Evolutionary conservation across 768 basidiomycete genomes (phyloP), one percentile per base, ranked within the genome.

Genomic region (Leccinum pellstonianum): DNA sequence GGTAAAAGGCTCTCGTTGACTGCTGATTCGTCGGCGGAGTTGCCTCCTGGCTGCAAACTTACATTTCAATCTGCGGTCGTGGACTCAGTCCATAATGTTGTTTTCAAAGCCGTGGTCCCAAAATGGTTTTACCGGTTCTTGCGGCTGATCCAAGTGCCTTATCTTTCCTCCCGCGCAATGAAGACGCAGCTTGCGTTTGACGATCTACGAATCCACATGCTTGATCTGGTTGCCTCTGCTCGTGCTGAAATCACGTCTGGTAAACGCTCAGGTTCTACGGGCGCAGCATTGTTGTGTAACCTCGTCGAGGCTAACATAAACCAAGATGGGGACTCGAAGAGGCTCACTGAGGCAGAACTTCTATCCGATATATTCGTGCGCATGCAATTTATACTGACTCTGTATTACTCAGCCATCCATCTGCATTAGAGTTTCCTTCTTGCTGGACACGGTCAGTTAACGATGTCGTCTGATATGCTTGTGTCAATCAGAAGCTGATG

Each of bases 331-430:
- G 58, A 60, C 3, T 65, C 59, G 11, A 62, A 74, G 57, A 72
- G 60, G 58, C 55, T 83, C 35, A 77, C 76, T 2, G 81, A 83
- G 38, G 77, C 71, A 12, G 81, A 83, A 56, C 57, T 83, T 12
- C 62, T 82, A 6, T 82, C 81, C 4, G 75, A 83, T 60, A 77
- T 78, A 55, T 83, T 81, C 63, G 82, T 81, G 63, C 62, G 79
- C 69, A 15, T 5, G 10, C 38, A 33, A 3, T 43, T 50, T 27
- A 3, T 11, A 46, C 33, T 5, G 19, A 23, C 33, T 19, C 33
- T 14, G 5, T 25, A 3, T 3, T 17, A n/a, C 51, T 54, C 17
- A 43, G 1, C 29, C 8, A 54, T 19, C 5, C 38, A 49, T 49
- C 21, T 38, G 2, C 15, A 14, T 10, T 38, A 83, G 82, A 65